phyloP scores from a whole-genome alignment of 2,329 filamentous ascomycete genomes.

The Aspergillus puulaauensis region DNA sequence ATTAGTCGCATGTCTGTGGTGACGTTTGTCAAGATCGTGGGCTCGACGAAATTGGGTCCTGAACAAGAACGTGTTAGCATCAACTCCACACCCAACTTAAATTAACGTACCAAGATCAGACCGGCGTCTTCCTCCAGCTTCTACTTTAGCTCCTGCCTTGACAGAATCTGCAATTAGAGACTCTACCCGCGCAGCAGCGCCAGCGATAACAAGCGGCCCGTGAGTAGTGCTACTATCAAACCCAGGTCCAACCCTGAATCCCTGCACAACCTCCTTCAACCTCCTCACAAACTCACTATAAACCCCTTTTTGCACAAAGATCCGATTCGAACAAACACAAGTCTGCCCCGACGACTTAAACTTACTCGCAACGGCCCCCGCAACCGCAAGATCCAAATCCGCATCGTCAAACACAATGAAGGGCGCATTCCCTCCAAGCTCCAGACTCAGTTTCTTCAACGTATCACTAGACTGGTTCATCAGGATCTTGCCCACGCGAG shows the following conservation, averaged over 20 bases:
- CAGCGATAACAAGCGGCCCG: not conserved
- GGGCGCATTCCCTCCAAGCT: constrained; percentile 88
- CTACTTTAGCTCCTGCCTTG: not conserved
- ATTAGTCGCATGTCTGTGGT: constrained; percentile 76
- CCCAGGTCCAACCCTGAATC: not conserved
- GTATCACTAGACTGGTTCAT: constrained; percentile 84
- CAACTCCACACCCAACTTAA: not conserved
- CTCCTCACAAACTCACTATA: constrained; percentile 51
- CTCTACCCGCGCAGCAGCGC: not conserved
- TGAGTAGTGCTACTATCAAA: not conserved
- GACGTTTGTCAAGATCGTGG: constrained; percentile 82
- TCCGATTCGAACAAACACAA: constrained; percentile 71
- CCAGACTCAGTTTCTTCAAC: constrained; percentile 78
- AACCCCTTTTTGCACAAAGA: constrained; percentile 49
- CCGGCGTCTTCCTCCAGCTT: not conserved
- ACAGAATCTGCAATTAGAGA: not conserved
- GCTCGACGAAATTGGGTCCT: constrained; percentile 80
- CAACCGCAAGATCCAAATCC: constrained; percentile 75
- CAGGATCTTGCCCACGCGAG: constrained; percentile 65
- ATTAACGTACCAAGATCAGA: not conserved
- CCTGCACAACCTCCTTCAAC: constrained; percentile 47
- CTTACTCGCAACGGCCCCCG: constrained; percentile 76
- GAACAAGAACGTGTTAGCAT: constrained; percentile 33
- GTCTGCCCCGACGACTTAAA: constrained; percentile 92
- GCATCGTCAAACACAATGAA: constrained; percentile 91